Evolutionary conservation across 441 rosid genomes (phyloP).

Genomic region (Populus trichocarpa): DNA sequence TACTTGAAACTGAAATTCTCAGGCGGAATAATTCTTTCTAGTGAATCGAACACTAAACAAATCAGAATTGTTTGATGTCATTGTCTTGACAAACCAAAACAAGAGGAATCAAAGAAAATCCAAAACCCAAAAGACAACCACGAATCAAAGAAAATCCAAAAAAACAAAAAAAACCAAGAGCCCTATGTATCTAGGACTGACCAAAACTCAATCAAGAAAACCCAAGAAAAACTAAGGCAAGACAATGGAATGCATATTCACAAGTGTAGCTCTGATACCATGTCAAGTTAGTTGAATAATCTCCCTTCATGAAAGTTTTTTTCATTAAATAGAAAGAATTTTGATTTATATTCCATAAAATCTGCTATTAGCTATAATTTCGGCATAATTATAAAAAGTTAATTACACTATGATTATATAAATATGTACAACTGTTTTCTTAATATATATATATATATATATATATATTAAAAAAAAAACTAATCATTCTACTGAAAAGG

Average conservation of each 20-base stretch:
- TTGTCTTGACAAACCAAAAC: not conserved
- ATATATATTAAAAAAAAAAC: too few species aligned
- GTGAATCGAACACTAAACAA: not conserved
- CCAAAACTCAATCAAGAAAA: not conserved
- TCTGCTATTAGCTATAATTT: too few species aligned
- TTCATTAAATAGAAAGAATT: too few species aligned
- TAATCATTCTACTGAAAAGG: too few species aligned
- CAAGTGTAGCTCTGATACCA: too few species aligned
- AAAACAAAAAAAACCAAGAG: not conserved
- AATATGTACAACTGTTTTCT: too few species aligned
- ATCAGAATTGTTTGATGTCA: not conserved
- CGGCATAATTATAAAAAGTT: too few species aligned
- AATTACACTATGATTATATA: too few species aligned
- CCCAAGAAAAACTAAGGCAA: not conserved
- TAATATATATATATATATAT: too few species aligned
- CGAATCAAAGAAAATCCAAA: too few species aligned
- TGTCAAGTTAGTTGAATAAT: not conserved
- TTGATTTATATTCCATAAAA: too few species aligned
- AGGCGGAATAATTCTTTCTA: too few species aligned
- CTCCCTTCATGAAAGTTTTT: not conserved
- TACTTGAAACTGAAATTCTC: not conserved
- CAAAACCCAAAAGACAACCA: not conserved
- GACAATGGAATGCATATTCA: not conserved
- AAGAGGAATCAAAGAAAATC: not conserved
- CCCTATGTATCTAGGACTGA: not conserved